These are phyloP conservation scores for Aspergillus nanangensis DNA, from an alignment of 495 filamentous ascomycete genomes.

Conservation along the genomic window DNA sequence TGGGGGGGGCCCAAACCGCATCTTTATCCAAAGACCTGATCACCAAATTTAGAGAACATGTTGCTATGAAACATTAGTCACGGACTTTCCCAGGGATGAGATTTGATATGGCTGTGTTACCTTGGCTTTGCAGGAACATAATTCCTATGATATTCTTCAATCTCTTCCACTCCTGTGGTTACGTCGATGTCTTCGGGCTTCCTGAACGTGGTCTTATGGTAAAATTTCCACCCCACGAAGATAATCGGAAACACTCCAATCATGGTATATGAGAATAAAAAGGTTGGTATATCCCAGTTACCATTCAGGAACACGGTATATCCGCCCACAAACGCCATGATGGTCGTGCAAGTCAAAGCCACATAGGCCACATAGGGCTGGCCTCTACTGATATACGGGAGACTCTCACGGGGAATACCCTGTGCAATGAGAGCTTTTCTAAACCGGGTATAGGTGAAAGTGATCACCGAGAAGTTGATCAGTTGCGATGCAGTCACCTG, in stretches of 20 bases:
- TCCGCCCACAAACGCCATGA: constrained; percentile 73
- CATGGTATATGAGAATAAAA: constrained; percentile 76
- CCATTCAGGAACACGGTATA: constrained; percentile 73
- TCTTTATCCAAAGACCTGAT: constrained; percentile 16
- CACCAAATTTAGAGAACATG: constrained; percentile 19
- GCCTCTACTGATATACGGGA: constrained; percentile 62
- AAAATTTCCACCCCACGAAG: constrained; percentile 65
- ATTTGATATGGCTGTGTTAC: constrained; percentile 28
- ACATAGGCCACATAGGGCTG: constrained; percentile 73
- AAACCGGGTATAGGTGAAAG: constrained; percentile 70
- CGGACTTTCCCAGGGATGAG: neutral
- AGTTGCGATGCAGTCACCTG: constrained; percentile 65
- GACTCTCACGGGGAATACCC: constrained; percentile 53
- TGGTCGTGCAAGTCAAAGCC: constrained; percentile 52
- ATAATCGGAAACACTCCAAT: constrained; percentile 61
- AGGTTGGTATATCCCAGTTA: constrained; percentile 66
- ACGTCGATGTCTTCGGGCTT: constrained; percentile 61
- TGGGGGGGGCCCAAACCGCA: neutral
- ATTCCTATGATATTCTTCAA: constrained; percentile 68
- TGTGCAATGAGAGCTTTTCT: constrained; percentile 64
- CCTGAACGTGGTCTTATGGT: constrained; percentile 57
- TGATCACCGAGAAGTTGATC: constrained; percentile 71
- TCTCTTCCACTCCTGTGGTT: constrained; percentile 57
- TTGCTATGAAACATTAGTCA: constrained; percentile 19
- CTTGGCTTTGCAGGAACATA: constrained; percentile 54